phyloP scores from a whole-genome alignment of 257 asterid genomes.

The Solanum okadae region DNA sequence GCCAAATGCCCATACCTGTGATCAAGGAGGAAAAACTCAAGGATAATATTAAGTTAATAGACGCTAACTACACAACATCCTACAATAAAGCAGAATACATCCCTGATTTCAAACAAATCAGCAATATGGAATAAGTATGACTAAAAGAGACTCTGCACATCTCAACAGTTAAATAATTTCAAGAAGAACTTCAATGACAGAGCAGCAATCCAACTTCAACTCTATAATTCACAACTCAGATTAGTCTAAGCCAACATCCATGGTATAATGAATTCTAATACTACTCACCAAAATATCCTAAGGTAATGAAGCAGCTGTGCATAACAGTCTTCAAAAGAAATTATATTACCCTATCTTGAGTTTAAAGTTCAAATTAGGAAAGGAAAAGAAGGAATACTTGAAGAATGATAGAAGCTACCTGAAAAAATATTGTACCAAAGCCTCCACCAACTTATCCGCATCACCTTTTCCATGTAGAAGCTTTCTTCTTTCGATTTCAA shows the following conservation, averaged over 20 bases:
- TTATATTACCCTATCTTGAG: background rate
- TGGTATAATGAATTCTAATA: background rate
- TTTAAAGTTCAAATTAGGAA: background rate
- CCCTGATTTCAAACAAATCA: background rate
- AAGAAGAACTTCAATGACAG: background rate
- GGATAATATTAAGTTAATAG: background rate
- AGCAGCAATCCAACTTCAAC: background rate
- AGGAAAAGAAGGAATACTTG: background rate
- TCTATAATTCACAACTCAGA: background rate
- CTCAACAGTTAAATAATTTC: background rate
- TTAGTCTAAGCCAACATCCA: background rate
- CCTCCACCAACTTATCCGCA: conserved; percentile 45
- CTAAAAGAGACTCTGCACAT: background rate
- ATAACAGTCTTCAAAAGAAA: background rate
- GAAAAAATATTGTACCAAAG: conserved; percentile 53
- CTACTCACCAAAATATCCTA: background rate
- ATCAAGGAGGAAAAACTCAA: conserved; percentile 3
- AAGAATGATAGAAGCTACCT: conserved; percentile 31
- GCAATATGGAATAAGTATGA: background rate
- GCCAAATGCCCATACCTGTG: conserved; percentile 95
- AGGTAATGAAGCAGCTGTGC: background rate
- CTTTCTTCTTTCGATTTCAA: conserved; percentile 80
- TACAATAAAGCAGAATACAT: background rate
- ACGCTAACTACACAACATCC: background rate
- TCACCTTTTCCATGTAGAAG: conserved; percentile 64